A percentile compares a stretch with the other conserved stretches of the same genome.
These are phyloP conservation scores for Limnanthes douglasii DNA, from an alignment of 345 rosid species.

Conservation along the genomic window DNA sequence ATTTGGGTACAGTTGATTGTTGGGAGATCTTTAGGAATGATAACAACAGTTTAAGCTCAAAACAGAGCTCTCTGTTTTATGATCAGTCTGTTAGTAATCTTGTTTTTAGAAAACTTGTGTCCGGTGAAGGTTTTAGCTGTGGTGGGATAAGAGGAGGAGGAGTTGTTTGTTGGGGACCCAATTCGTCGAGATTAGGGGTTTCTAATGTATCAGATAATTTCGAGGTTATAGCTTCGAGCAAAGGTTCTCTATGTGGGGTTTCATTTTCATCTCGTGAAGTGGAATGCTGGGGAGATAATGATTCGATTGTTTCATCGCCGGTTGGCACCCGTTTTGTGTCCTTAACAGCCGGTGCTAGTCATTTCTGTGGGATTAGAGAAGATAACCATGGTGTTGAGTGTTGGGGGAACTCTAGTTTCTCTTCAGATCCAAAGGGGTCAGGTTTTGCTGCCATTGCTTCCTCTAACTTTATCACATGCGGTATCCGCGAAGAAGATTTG, in stretches of 20 bases:
- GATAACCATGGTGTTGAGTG: conserved; percentile 76
- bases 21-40: conserved; percentile 40
- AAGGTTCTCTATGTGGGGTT: conserved; percentile 42
- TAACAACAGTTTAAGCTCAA: conserved; percentile 24
- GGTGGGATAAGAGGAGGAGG: conserved; percentile 67
- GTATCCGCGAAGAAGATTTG: conserved; percentile 69
- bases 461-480: conserved; percentile 62
- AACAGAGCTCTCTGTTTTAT: conserved; percentile 17
- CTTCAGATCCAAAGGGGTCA: conserved; percentile 46
- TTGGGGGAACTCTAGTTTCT: conserved; percentile 63
- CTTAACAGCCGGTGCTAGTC: conserved; percentile 53
- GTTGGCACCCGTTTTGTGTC: conserved; percentile 28
- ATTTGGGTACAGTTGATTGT: conserved; percentile 60
- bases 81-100: conserved; percentile 31
- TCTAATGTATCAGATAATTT: conserved; percentile 21
- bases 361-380: conserved; percentile 73
- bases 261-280: conserved; percentile 27
- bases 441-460: conserved; percentile 88
- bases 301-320: conserved; percentile 19
- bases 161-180: conserved; percentile 72
- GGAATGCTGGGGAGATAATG: conserved; percentile 52
- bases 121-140: conserved; percentile 88
- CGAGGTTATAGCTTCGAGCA: conserved; percentile 39
- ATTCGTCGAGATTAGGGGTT: conserved; percentile 21
- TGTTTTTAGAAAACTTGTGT: conserved; percentile 39